Evolutionary conservation across 257 asterid genomes (phyloP).

Genomic region (Mitragyna speciosa): DNA sequence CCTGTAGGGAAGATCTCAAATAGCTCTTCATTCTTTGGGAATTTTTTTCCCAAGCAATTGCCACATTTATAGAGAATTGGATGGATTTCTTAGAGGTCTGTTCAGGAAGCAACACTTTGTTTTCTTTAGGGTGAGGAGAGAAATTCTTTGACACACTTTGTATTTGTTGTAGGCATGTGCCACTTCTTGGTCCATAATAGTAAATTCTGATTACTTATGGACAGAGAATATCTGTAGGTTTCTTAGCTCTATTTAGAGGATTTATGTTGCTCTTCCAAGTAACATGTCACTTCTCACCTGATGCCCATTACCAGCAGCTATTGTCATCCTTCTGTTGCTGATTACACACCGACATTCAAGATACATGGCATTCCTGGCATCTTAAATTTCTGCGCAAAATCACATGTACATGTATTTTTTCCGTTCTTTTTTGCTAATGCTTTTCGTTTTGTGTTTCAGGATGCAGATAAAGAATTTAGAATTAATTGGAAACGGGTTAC

Average conservation of each 20-base stretch:
- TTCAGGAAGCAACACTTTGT: not conserved
- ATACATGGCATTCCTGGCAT: not conserved
- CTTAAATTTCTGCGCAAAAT: constrained; percentile 3
- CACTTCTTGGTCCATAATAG: not conserved
- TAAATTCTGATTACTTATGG: not conserved
- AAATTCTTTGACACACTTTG: not conserved
- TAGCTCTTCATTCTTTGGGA: not conserved
- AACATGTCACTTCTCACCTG: not conserved
- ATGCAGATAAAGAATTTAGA: constrained; percentile 53
- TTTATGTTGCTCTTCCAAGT: not conserved
- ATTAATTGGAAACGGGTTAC: constrained; percentile 90
- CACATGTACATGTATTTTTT: not conserved
- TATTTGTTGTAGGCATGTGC: not conserved
- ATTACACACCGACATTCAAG: not conserved
- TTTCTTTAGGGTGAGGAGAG: not conserved
- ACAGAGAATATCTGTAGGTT: not conserved
- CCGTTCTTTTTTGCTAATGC: not conserved
- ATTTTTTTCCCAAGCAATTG: not conserved
- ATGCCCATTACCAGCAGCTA: not conserved
- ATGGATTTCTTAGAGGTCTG: not conserved
- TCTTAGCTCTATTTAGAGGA: not conserved
- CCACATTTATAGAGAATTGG: not conserved
- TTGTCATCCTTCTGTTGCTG: not conserved
- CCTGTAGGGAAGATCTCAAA: not conserved
- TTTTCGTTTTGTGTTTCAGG: constrained; percentile 35